These are phyloP conservation scores for Saturnispora kantuleensis DNA, from an alignment of 805 yeast species.

Conservation along the genomic window DNA sequence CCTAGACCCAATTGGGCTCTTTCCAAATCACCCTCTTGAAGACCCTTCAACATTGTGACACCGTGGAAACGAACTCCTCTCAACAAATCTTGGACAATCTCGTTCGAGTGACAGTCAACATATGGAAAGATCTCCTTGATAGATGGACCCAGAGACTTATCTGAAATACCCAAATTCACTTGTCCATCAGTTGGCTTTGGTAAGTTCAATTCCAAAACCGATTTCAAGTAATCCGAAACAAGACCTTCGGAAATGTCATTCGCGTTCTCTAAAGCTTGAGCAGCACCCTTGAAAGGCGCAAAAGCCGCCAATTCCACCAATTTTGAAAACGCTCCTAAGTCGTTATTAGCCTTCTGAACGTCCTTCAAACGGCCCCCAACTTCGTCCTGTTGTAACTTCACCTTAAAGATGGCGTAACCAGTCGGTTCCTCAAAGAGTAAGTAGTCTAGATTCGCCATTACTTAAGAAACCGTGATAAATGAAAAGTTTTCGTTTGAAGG, in stretches of 20 bases:
- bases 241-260: slow-evolving; percentile 96
- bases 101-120: slow-evolving; percentile 84
- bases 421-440: slow-evolving; percentile 97
- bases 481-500: not conserved
- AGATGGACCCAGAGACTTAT: slow-evolving; percentile 91
- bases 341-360: slow-evolving; percentile 84
- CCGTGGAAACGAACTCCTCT: slow-evolving; percentile 94
- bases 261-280: slow-evolving; percentile 97
- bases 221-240: slow-evolving; percentile 84
- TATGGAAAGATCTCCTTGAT: slow-evolving; percentile 84
- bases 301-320: slow-evolving; percentile 88
- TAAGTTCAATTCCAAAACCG: slow-evolving; percentile 80
- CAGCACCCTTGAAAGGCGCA: slow-evolving; percentile 99
- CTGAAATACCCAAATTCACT: slow-evolving; percentile 78
- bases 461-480: slow-evolving; percentile 1
- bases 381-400: slow-evolving; percentile 86
- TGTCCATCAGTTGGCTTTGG: slow-evolving; percentile 71
- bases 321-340: slow-evolving; percentile 81
- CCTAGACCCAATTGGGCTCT: slow-evolving; percentile 98
- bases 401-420: slow-evolving; percentile 95
- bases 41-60: slow-evolving; percentile 77
- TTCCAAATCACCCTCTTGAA: slow-evolving; percentile 91
- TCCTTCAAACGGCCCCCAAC: slow-evolving; percentile 86
- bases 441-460: slow-evolving; percentile 73
- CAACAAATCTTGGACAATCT: slow-evolving; percentile 86